These are phyloP conservation scores for Casuarina cunninghamiana DNA, from an alignment of 306 rosid species.

Conservation along the genomic window DNA sequence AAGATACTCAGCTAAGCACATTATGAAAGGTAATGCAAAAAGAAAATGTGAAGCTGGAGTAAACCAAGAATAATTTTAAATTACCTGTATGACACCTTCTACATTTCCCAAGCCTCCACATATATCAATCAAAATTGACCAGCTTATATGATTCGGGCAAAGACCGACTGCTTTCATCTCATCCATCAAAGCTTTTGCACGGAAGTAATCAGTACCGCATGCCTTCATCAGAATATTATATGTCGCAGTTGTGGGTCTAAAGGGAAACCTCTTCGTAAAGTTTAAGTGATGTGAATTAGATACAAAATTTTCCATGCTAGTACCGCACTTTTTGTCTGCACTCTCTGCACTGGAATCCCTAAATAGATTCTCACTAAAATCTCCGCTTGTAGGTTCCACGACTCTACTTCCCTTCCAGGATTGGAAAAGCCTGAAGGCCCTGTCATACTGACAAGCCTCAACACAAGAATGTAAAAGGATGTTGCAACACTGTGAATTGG, in stretches of 20 bases:
- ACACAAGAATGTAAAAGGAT: conserved; percentile 92
- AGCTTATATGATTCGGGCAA: conserved; percentile 78
- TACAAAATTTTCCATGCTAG: conserved; percentile 33
- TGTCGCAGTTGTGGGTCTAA: conserved; percentile 72
- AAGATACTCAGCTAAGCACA: conserved; percentile 9
- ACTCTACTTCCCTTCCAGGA: conserved; percentile 65
- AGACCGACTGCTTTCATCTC: conserved; percentile 80
- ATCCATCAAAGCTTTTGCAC: conserved; percentile 69
- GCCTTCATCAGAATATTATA: conserved; percentile 94
- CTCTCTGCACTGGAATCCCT: conserved; percentile 29
- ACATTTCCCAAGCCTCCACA: conserved; percentile 65
- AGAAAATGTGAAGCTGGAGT: conserved; percentile 12
- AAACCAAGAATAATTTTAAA: conserved; percentile 13
- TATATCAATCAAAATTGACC: conserved; percentile 85
- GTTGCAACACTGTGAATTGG: conserved; percentile 89
- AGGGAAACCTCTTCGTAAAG: conserved; percentile 59
- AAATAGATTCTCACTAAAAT: conserved; percentile 18
- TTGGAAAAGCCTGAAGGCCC: conserved; percentile 86
- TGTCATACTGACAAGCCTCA: conserved; percentile 86
- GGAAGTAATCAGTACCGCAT: conserved; percentile 89
- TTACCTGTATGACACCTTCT: conserved; percentile 80
- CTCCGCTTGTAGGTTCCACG: conserved; percentile 39
- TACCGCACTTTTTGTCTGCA: conserved; percentile 16
- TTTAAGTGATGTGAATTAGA: conserved; percentile 47
- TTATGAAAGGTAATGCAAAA: conserved; percentile 14